phyloP scores from a whole-genome alignment of 2,329 filamentous ascomycete genomes.

The Apiospora sp. region DNA sequence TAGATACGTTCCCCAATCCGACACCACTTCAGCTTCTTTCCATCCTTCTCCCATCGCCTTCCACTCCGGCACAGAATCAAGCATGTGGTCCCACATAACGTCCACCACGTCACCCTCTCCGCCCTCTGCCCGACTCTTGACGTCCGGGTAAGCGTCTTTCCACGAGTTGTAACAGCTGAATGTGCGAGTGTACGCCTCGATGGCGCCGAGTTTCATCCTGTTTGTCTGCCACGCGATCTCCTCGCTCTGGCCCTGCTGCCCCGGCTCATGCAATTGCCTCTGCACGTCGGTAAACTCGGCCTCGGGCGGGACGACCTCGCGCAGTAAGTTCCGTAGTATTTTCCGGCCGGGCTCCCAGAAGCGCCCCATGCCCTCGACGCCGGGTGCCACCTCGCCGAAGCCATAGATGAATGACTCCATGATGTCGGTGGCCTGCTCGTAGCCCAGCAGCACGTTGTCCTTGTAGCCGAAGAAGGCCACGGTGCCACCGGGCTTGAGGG shows the following conservation, averaged over 20 bases:
- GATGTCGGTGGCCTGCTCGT: constrained; percentile 58
- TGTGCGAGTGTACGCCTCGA: constrained; percentile 68
- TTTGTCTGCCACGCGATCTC: constrained; percentile 59
- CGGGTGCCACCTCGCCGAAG: constrained; percentile 51
- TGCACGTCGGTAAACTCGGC: constrained; percentile 60
- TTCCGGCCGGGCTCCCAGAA: constrained; percentile 70
- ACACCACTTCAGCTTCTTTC: constrained; percentile 61
- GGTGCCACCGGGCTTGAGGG: constrained; percentile 62
- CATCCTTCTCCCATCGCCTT: constrained; percentile 56
- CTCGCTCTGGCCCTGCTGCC: constrained; percentile 46
- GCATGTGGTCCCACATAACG: constrained; percentile 65
- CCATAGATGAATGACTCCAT: constrained; percentile 65
- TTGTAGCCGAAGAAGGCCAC: constrained; percentile 74
- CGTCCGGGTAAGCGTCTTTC: constrained; percentile 61
- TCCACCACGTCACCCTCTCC: constrained; percentile 70
- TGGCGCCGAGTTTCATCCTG: constrained; percentile 61
- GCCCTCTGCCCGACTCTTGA: constrained; percentile 57
- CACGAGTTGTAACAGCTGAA: constrained; percentile 68
- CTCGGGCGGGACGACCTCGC: constrained; percentile 59
- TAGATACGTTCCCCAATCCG: constrained; percentile 68
- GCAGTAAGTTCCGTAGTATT: constrained; percentile 60
- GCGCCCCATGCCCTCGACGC: constrained; percentile 58
- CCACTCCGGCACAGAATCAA: constrained; percentile 61
- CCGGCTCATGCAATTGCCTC: constrained; percentile 66
- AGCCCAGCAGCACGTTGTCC: constrained; percentile 66